phyloP scores from a whole-genome alignment of 306 rosid genomes.

The Castanea mollissima region DNA sequence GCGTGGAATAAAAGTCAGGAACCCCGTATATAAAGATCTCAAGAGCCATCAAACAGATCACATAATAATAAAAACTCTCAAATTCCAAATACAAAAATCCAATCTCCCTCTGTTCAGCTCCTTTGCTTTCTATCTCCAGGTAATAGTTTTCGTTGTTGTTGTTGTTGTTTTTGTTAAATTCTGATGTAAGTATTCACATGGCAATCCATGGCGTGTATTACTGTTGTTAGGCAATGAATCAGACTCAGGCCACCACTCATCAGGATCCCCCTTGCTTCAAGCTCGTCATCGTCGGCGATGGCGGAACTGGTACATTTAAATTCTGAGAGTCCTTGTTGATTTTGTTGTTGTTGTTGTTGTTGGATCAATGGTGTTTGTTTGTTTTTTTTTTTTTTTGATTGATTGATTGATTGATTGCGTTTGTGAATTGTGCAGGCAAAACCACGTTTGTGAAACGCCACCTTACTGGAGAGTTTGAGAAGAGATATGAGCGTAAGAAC shows the following conservation, averaged over 20 bases:
- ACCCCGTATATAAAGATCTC: too few relatives aligned
- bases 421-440: slow-evolving; percentile 15
- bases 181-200: too few relatives aligned
- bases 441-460: slow-evolving; percentile 35
- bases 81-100: not conserved
- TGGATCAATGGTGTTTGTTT: too few relatives aligned
- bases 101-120: not conserved
- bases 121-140: not conserved
- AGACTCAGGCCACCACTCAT: not conserved
- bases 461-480: slow-evolving; percentile 37
- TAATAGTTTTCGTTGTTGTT: not conserved
- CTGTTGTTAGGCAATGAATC: slow-evolving; percentile 23
- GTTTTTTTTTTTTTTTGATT: not conserved
- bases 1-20: slow-evolving; percentile 19
- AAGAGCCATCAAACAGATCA: too few relatives aligned
- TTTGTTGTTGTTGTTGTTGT: too few relatives aligned
- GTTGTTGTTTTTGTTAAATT: not conserved
- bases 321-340: too few relatives aligned
- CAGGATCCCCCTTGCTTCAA: slow-evolving; percentile 34
- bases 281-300: slow-evolving; percentile 42
- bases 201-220: not conserved
- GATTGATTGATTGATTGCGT: too few relatives aligned
- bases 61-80: too few relatives aligned
- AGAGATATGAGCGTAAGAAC: slow-evolving; percentile 34
- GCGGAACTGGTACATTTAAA: slow-evolving; percentile 32